Evolutionary conservation across 2,329 filamentous ascomycete species (phyloP).

Genomic region (Penicillium verrucosum): DNA sequence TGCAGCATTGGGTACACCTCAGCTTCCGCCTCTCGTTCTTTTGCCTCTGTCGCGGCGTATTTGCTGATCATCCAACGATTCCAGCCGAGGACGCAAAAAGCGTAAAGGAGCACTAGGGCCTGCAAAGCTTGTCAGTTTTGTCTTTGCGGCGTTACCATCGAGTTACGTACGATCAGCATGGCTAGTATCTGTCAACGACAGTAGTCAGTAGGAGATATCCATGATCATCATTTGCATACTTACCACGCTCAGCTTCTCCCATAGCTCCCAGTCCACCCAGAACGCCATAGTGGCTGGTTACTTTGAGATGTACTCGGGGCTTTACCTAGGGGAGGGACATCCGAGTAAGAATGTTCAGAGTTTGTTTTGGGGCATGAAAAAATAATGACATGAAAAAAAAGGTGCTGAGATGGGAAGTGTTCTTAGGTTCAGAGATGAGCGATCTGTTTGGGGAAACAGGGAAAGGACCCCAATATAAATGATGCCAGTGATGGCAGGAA

Average conservation of each 20-base stretch:
- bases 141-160: background rate
- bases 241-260: constrained; percentile 90
- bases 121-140: constrained; percentile 33
- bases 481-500: background rate
- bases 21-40: constrained; percentile 54
- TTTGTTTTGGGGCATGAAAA: background rate
- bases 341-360: background rate
- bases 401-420: background rate
- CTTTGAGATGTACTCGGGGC: background rate
- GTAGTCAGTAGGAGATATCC: constrained; percentile 13
- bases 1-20: constrained; percentile 56
- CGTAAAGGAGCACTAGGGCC: constrained; percentile 64
- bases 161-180: constrained; percentile 58
- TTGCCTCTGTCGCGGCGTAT: constrained; percentile 63
- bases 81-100: constrained; percentile 60
- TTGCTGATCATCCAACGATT: constrained; percentile 58
- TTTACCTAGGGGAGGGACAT: background rate
- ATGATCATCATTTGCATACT: constrained; percentile 38
- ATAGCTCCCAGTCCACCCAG: constrained; percentile 70
- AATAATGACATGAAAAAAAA: background rate
- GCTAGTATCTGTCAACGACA: constrained; percentile 63
- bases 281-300: constrained; percentile 45
- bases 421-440: background rate
- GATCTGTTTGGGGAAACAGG: background rate
- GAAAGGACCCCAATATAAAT: background rate